Evolutionary conservation across 164 flowering plant genomes (phyloP), one percentile per base, ranked within the genome.

Genomic region (Vitis amurensis): DNA sequence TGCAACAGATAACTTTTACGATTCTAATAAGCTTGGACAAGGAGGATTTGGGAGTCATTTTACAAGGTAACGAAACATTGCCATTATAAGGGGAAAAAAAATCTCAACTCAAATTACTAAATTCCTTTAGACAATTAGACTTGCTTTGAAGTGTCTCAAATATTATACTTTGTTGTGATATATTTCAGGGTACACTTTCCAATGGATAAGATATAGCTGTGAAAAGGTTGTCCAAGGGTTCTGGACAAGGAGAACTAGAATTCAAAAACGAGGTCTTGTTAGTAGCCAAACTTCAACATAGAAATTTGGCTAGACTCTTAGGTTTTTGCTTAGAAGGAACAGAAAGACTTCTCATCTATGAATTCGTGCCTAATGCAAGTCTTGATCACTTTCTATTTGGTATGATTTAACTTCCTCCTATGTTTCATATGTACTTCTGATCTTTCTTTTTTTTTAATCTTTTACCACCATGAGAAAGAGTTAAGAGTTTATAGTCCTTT

Each of bases 31-130:
- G 73, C 76, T 77, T 13, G 79, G 76, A 53, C 67, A 57, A 59
- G 76, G 76, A 14, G 79, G 79, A n/a, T 76, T 76, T 58, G n/a
- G n/a, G n/a, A n/a, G n/a, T n/a, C n/a, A n/a, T n/a, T 23, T 23
- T 23, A 23, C 23, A 23, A 23, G 78, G 78, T 23, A 23, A 23
- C 23, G 0, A 23, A 23, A 23, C 23, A 23, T 1, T 23, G 23
- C 23, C 1, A 23, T 23, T 23, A 23, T 23, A 23, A 23, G 23
- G 23, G 23, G 1, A n/a, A 23, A 23, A 23, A 23, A 23, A 23
- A 23, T 23, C 23, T 23, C 23, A 23, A 23, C 23, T 23, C 23
- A 23, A 23, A 23, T 23, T 0, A 23, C 23, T 23, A 23, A 23
- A 23, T 23, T 23, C 23, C 23, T 1, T 23, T 23, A 23, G 23